Evolutionary conservation across 441 rosid genomes (phyloP).

Genomic region (Heliophila coronopifolia): DNA sequence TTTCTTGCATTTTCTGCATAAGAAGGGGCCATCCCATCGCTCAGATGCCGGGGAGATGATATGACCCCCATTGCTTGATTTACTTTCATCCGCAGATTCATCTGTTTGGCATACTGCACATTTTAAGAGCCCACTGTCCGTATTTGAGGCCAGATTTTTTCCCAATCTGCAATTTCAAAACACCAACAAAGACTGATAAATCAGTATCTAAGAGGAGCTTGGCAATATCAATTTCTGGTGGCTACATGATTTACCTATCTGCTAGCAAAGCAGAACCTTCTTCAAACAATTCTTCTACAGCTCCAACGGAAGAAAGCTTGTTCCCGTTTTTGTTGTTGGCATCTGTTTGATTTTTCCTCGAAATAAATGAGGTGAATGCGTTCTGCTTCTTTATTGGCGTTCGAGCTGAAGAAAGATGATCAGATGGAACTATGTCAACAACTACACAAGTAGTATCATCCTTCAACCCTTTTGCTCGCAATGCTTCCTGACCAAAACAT

Average conservation of each 20-base stretch:
- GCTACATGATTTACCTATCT: constrained; percentile 54
- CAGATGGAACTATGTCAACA: constrained; percentile 91
- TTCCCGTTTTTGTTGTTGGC: constrained; percentile 48
- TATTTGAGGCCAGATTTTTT: constrained; percentile 44
- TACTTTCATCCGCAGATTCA: constrained; percentile 53
- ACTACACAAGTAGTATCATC: constrained; percentile 98
- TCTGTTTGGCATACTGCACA: constrained; percentile 96
- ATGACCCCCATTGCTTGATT: constrained; percentile 45
- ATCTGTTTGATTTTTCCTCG: constrained; percentile 50
- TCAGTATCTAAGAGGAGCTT: constrained; percentile 9
- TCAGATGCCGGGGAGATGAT: constrained; percentile 64
- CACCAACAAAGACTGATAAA: background rate
- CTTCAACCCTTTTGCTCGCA: constrained; percentile 93
- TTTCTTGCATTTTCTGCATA: constrained; percentile 64
- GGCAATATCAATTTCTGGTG: background rate
- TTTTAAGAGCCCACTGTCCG: constrained; percentile 56
- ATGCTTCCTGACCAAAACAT: constrained; percentile 64
- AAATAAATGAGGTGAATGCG: constrained; percentile 51
- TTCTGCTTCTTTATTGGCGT: constrained; percentile 66
- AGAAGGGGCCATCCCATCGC: constrained; percentile 91
- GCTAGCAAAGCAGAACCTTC: constrained; percentile 98
- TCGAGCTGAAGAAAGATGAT: constrained; percentile 57
- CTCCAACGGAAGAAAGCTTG: constrained; percentile 90
- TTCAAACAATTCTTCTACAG: constrained; percentile 95
- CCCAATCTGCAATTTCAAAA: constrained; percentile 69